Evolutionary conservation across 768 basidiomycete genomes (phyloP), one percentile per base, ranked within the genome.

Genomic region (Lanmaoa rubissima): DNA sequence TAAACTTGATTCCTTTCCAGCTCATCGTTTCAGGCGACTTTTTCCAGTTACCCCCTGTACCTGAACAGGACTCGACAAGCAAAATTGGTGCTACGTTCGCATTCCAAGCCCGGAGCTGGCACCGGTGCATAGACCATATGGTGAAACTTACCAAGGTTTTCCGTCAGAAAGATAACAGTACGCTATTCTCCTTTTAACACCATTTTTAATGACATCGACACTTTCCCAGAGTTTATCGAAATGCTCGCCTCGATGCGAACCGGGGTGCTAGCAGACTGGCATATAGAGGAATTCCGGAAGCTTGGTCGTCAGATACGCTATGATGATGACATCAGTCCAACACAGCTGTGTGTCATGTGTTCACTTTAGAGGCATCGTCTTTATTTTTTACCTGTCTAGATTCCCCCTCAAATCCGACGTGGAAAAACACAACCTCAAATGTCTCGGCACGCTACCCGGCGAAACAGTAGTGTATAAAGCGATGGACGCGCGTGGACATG

Each of bases 191-290:
- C 16, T 34, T 49, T 31, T 3, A 2, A 32, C 12, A 14, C 12
- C 12, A 13, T 49, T 17, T 31, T 43, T n/a, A 17, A 40, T 39
- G 38, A n/a, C 31, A 41, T 28, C 44, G 24, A 61, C 19, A 14
- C 16, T 16, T 41, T 35, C 32, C 9, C 65, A 94, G 94, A 80
- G 45, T 98, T 99, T 66, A 83, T 99, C 44, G 81, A 93, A 65
- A 98, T 98, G 92, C 78, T 98, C 47, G 98, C 98, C 67, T 94
- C 97, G 65, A 98, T 98, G 94, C 85, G 97, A 26, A 95, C 91
- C 59, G 97, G 96, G 1, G 72, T 65, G 14, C 74, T 98, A n/a
- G 78, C 82, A 2, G 57, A 68, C 0, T 76, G 78, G 46, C 94
- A 94, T 1, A 85, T 90, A 58, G 58, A 69, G 17, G 83, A 81